Evolutionary conservation across 805 yeast species (phyloP).

Genomic region (Wickerhamomyces alni): DNA sequence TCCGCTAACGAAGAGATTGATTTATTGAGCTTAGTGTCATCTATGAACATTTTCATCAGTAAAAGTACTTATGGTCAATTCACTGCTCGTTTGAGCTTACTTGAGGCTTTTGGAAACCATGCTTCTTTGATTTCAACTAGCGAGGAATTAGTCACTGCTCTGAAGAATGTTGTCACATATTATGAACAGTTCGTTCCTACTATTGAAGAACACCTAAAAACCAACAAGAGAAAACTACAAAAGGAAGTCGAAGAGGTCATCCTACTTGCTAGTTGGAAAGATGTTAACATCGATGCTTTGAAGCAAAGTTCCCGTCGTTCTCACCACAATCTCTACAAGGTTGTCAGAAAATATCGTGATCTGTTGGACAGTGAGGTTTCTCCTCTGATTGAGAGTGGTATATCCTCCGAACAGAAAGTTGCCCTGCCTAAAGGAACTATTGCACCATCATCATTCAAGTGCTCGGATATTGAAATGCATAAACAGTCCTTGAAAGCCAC

Average conservation of each 20-base stretch:
- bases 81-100: slow-evolving; percentile 46
- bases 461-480: slow-evolving; percentile 9
- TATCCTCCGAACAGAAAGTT: slow-evolving; percentile 25
- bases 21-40: slow-evolving; percentile 37
- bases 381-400: slow-evolving; percentile 54
- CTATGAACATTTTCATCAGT: slow-evolving; percentile 70
- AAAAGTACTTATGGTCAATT: slow-evolving; percentile 77
- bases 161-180: slow-evolving; percentile 54
- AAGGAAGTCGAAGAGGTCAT: slow-evolving; percentile 84
- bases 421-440: slow-evolving; percentile 2
- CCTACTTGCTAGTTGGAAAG: slow-evolving; percentile 93
- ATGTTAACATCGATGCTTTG: slow-evolving; percentile 86
- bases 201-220: slow-evolving; percentile 39
- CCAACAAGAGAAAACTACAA: slow-evolving; percentile 50
- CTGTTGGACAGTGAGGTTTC: slow-evolving; percentile 47
- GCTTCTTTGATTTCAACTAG: slow-evolving; percentile 27
- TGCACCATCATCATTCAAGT: slow-evolving; percentile 5
- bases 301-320: slow-evolving; percentile 91
- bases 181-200: slow-evolving; percentile 58
- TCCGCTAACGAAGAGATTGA: slow-evolving; percentile 32
- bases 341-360: slow-evolving; percentile 75
- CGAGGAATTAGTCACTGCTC: slow-evolving; percentile 29
- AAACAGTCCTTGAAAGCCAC: slow-evolving; percentile 19
- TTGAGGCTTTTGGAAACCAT: slow-evolving; percentile 62
- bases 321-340: slow-evolving; percentile 76